Base-by-base conservation (phyloP, 345 rosid genomes). In the Angophora floribunda region DNA sequence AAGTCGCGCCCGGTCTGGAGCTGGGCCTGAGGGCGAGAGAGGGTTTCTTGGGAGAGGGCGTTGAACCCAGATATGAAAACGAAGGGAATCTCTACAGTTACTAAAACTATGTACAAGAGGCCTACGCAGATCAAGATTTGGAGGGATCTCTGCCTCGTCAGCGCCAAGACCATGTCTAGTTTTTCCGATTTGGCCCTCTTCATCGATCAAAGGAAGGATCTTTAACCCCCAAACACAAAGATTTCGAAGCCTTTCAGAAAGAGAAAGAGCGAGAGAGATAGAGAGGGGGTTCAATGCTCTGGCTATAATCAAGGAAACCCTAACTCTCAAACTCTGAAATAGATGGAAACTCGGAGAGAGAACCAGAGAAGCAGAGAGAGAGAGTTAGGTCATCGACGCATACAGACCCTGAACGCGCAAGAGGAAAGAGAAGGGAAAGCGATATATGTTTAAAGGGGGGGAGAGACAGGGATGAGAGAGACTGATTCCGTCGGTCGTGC, bases 81-180 rank as follows among this genome's bases (percentile, higher is more conserved):
- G 82, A 95, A 92, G 8, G 99, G 99, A 89, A 98, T 94, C 90
- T 97, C 98, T 12, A 97, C 88, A 30, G 97, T 92, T 80, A 96
- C 97, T 65, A 96, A 80, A 19, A 96, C 63, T 6, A 96, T 57
- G 57, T 97, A 98, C 59, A 96, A 88, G 70, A 94, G 51, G 32
- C 95, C 97, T 3, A 95, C 86, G 44, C 89, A 92, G 85, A 96
- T 91, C 82, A 96, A 87, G 87, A 95, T 92, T 86, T 95, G 99
- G 90, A 95, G 49, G 89, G 98, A 94, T 94, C 95, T 93, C 87
- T 95, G 96, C 90, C 94, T 92, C 89, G 94, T 92, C 36, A 96
- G 88, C 24, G 95, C 92, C 88, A 67, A 82, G 63, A 86, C 61
- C 59, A 59, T 12, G 90, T 89, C 90, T 13, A 86, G 24, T 41